A percentile compares a stretch with the other conserved stretches of the same genome.
Evolutionary conservation across 2,329 filamentous ascomycete species (phyloP).

Genomic region (Sporothrix pseudoabietina): DNA sequence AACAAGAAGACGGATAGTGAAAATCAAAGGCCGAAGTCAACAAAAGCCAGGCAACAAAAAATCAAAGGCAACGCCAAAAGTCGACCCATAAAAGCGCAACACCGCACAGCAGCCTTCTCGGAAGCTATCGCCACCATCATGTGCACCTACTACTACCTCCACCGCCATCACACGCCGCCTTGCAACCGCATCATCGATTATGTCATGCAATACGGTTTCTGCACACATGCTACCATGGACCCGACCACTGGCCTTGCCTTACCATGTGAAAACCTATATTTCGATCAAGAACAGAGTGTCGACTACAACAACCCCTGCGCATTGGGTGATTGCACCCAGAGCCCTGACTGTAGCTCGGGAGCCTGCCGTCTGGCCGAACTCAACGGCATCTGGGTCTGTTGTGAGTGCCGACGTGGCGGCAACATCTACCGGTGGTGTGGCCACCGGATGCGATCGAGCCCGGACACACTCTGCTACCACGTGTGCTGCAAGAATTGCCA

Average conservation of each 20-base stretch:
- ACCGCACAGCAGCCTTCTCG: not conserved
- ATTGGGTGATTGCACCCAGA: constrained; percentile 50
- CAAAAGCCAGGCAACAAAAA: not conserved
- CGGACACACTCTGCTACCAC: constrained; percentile 57
- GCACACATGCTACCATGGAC: constrained; percentile 31
- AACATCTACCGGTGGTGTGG: constrained; percentile 52
- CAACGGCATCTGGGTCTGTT: constrained; percentile 54
- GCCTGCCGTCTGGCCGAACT: constrained; percentile 54
- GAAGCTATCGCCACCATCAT: constrained; percentile 41
- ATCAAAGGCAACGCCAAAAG: not conserved
- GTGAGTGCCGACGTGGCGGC: constrained; percentile 50
- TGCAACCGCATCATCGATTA: constrained; percentile 33
- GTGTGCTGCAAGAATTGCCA: constrained; percentile 50
- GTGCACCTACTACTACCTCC: constrained; percentile 55
- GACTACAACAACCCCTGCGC: constrained; percentile 50
- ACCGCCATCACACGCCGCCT: constrained; percentile 48
- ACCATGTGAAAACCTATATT: constrained; percentile 41
- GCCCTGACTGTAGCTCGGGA: constrained; percentile 51
- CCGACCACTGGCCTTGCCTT: constrained; percentile 25
- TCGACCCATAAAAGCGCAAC: not conserved
- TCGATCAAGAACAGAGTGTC: constrained; percentile 41
- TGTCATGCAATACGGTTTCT: constrained; percentile 35
- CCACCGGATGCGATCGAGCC: constrained; percentile 49
- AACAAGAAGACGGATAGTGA: not conserved
- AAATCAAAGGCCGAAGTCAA: not conserved